Evolutionary conservation across 768 basidiomycete genomes (phyloP), one percentile per base, ranked within the genome.

Genomic region (Artomyces pyxidatus): DNA sequence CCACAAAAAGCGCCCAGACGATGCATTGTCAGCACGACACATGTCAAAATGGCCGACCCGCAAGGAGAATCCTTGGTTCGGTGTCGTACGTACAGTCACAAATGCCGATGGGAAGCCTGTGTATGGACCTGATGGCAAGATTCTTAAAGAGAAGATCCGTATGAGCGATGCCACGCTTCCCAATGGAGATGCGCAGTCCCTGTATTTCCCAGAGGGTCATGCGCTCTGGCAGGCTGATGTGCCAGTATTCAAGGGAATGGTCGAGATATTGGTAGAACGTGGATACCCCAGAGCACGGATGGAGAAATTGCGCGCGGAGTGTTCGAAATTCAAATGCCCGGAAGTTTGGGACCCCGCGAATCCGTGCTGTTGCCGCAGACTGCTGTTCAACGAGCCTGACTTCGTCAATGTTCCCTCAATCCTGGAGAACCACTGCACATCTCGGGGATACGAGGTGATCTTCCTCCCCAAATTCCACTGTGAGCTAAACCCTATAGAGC

Each of bases 391-490:
- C 43, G 67, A 74, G 48, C 65, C 70, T 37, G 71, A 74, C 47
- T 74, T 72, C 51, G 45, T 35, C 11, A 63, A 70, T 48, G 67
- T 71, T 50, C 17, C 37, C 3, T 70, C 68, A 14, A 56, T 63
- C 58, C 56, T 68, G 10, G 63, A 71, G 54, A 60, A 49, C 12
- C 68, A 70, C 50, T 54, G 52, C 39, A 52, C 45, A 16, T 48
- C 58, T 25, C 42, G 26, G 4, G 66, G 71, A 6, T 69, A 73
- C 56, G 43, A 60, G 27, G 68, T 64, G 47, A 62, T 72, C 28
- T 73, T 75, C 54, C 54, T 69, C 2, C 69, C 68, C 1, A 74
- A 74, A 55, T 74, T 71, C 55, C 70, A 75, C 43, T 73, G 71
- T 56, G 67, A 75, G 56, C 60, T 74, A 3, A 74, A 75, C 56